Evolutionary conservation across 2,329 filamentous ascomycete species (phyloP), one percentile per base, ranked within the genome.

Genomic region (Cadophora sp.): DNA sequence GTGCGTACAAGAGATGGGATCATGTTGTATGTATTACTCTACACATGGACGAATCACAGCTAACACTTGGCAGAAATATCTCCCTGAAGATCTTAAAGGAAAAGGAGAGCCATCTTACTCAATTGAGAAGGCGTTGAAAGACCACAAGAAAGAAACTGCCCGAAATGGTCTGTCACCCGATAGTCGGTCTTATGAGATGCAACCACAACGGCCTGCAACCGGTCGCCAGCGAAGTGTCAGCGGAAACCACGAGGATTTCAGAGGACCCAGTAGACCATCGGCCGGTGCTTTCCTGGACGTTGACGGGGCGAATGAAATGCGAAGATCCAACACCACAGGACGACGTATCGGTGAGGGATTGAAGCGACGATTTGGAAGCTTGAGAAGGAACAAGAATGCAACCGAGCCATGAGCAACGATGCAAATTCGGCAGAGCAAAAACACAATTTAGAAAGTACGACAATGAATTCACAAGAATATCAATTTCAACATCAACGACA

Each of bases 41-140:
- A n/a, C 1, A 51, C 13, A 22, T 6, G 14, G 14, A 45, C 33
- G 59, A 18, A 56, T 14, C 6, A 27, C 18, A 59, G 39, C 59
- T 70, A 68, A 68, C 45, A 50, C 7, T 4, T 24, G 11, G 14
- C 67, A 89, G 87, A 76, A 86, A 72, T 96, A 96, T 78, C 86
- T 87, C 65, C 89, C 90, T 6, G 87, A 91, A 53, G 93, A 96
- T 75, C 84, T 92, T 70, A 94, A 95, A 78, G 93, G 92, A 74
- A 93, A 96, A 79, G 91, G 91, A 53, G 91, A 95, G 76, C 91
- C 92, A 2, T 88, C 86, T 1, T 96, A 86, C 79, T 87, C 88
- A 8, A 84, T 91, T 41, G 92, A 95, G 73, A 86, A 86, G 69
- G 85, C 87, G 0, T 79, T 89, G 24, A 91, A 91, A 77, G 84